Evolutionary conservation across 257 asterid genomes (phyloP).

Genomic region (Solanum chilense): DNA sequence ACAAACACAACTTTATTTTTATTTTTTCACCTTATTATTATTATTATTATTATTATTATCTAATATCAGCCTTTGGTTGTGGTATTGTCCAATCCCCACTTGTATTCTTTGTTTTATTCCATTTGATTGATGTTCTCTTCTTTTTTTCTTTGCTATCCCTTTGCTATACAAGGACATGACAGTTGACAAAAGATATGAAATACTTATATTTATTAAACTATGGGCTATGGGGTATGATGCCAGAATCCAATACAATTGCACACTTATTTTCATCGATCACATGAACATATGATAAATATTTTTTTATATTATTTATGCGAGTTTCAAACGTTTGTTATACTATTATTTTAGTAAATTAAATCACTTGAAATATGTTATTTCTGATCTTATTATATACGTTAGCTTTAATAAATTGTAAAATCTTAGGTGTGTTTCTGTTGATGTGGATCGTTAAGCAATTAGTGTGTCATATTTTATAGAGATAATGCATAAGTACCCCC

Average conservation of each 20-base stretch:
- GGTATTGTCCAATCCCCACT: slow-evolving; percentile 1
- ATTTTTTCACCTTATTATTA: neutral
- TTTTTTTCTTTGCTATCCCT: neutral
- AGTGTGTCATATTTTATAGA: neutral
- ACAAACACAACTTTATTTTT: neutral
- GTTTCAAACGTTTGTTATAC: neutral
- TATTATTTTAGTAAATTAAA: too few species aligned
- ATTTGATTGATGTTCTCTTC: neutral
- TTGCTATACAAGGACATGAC: neutral
- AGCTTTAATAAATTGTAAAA: neutral
- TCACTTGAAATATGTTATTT: neutral
- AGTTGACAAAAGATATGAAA: neutral
- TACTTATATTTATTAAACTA: neutral
- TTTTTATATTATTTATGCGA: neutral
- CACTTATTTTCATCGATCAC: neutral
- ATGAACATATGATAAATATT: neutral
- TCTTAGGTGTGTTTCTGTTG: neutral
- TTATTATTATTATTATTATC: neutral
- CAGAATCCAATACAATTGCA: neutral
- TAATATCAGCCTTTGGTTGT: neutral
- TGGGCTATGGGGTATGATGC: neutral
- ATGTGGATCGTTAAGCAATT: neutral
- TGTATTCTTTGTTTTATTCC: neutral
- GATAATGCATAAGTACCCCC: too few species aligned
- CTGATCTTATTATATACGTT: neutral